Conservation (phyloP, 805 yeast species). For the Barnettozyma californica region DNA sequence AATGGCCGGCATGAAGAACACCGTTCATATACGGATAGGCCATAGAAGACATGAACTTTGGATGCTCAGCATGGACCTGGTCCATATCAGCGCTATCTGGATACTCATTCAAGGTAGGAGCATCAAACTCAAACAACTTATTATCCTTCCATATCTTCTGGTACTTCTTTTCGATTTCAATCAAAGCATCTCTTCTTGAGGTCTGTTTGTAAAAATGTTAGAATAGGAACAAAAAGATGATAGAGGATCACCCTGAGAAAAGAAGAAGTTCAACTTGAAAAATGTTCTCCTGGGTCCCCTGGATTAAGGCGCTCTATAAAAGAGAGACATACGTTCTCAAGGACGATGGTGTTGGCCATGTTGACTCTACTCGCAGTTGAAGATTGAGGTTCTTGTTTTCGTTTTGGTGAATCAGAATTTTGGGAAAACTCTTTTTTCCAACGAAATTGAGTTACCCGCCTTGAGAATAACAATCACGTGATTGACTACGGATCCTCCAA, state of each 20-base stretch:
- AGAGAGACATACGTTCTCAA: slow-evolving; percentile 33
- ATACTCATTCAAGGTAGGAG: slow-evolving; percentile 70
- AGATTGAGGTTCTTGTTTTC: neutral
- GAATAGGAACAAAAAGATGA: slow-evolving; percentile 1
- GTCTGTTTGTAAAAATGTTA: slow-evolving; percentile 43
- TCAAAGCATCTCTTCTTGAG: slow-evolving; percentile 89
- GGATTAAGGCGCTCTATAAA: neutral
- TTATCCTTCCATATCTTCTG: slow-evolving; percentile 86
- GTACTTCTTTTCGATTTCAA: slow-evolving; percentile 82
- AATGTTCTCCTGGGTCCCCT: neutral
- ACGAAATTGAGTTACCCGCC: neutral
- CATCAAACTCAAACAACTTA: slow-evolving; percentile 79
- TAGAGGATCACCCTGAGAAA: neutral
- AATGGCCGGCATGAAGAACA: slow-evolving; percentile 95
- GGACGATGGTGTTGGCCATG: slow-evolving; percentile 30
- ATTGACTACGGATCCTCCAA: neutral
- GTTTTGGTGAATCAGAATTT: neutral
- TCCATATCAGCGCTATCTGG: slow-evolving; percentile 52
- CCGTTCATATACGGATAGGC: slow-evolving; percentile 99
- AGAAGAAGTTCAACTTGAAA: neutral
- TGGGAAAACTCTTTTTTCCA: neutral
- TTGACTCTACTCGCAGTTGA: neutral
- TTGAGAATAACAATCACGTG: neutral
- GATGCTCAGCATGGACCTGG: slow-evolving; percentile 70
- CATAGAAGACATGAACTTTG: slow-evolving; percentile 89